Base-by-base conservation (phyloP, 169 alveolate genomes). In the Amoebophrya sp. region DNA sequence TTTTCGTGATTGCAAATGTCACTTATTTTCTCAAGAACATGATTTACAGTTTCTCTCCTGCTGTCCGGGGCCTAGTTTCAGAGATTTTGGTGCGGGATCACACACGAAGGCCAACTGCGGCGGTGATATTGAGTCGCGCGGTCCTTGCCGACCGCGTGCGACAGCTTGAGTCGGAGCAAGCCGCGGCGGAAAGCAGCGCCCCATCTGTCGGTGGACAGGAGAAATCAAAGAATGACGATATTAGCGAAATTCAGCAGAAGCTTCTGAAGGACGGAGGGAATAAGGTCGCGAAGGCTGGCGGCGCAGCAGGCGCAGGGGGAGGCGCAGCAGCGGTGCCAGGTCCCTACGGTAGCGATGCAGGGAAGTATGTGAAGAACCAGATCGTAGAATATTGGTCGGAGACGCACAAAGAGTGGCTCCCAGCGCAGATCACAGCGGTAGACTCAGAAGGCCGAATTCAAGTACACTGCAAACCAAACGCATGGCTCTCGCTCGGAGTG, bases 121-220 rank as follows among this genome's bases (percentile, higher is more conserved):
- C 2, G 36, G 26, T 6, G 33, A 65, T 65, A 1, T 36, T 65
- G 2, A 65, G 38, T 10, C 83, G 83, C 39, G 3, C 12, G 33
- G n/a, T 65, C 83, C 83, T 65, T 6, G 83, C 83, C 83, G 83
- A 65, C 83, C 83, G 83, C 83, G 83, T 65, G 83, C 83, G 83
- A 10, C 18, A 65, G n/a, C 33, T 65, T 6, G 83, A 65, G 36
- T 29, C 83, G 2, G 83, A 65, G 36, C 33, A 26, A 1, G 26
- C 83, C 39, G 83, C 39, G 38, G 83, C 83, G 38, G n/a, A n/a
- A n/a, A n/a, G n/a, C n/a, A n/a, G n/a, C n/a, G n/a, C n/a, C n/a
- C n/a, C n/a, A n/a, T n/a, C n/a, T n/a, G n/a, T n/a, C n/a, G 83
- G 83, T 26, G 83, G 83, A 10, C 83, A 6, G 83, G 83, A 65